A percentile compares a stretch with the other conserved stretches of the same genome.
Evolutionary conservation across 169 alveolate species (phyloP).

Genomic region (Babesia bovis): DNA sequence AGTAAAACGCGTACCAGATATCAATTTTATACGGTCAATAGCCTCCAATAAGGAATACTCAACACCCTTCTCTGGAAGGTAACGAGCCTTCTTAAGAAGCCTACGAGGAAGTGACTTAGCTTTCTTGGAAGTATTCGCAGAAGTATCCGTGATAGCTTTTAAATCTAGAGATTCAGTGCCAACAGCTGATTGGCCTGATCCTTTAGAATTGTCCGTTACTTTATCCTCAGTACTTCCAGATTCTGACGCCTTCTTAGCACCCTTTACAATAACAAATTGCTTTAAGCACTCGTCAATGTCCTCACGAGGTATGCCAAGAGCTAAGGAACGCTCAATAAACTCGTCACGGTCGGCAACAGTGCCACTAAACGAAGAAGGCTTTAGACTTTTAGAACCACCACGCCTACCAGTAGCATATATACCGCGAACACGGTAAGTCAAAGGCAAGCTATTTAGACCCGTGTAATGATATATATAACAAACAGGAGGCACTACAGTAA

Average conservation of each 20-base stretch:
- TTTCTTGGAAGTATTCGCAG: neutral
- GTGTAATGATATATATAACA: no score
- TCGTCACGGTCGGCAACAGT: slow-evolving; percentile 28
- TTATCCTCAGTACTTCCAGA: no score
- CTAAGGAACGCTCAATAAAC: slow-evolving; percentile 5
- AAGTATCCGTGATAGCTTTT: neutral
- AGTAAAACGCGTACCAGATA: slow-evolving; percentile 45
- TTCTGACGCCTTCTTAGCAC: neutral
- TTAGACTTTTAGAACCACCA: neutral
- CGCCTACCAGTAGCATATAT: neutral
- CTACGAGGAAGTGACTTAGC: slow-evolving; percentile 21
- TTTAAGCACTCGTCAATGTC: slow-evolving; percentile 28
- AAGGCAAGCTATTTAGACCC: no score
- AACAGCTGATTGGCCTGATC: neutral
- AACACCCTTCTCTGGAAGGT: slow-evolving; percentile 52
- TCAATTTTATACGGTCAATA: slow-evolving; percentile 59
- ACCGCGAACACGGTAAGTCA: neutral
- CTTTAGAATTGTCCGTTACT: neutral
- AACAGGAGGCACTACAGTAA: neutral
- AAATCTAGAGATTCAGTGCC: neutral
- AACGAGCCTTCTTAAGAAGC: slow-evolving; percentile 9
- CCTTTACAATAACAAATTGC: slow-evolving; percentile 23
- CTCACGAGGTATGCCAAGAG: slow-evolving; percentile 24
- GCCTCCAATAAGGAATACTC: slow-evolving; percentile 64
- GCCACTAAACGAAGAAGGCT: slow-evolving; percentile 7